phyloP scores from a whole-genome alignment of 2,329 filamentous ascomycete species.

The Venturia asperata region DNA sequence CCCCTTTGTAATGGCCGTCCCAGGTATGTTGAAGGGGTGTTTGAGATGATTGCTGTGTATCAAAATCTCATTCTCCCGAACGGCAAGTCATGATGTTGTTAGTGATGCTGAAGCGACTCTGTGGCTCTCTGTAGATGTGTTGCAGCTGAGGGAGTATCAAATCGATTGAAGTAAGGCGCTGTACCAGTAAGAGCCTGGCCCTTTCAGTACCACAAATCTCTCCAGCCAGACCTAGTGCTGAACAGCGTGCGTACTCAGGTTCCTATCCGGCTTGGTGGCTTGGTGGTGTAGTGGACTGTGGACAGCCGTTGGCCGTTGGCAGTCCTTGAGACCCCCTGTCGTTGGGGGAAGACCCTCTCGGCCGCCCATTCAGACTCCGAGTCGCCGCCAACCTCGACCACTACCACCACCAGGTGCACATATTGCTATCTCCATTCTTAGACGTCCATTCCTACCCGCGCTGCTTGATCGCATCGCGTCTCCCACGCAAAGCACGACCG shows the following conservation, averaged over 20 bases:
- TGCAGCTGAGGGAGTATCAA: neutral
- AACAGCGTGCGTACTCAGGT: neutral
- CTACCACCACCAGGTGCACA: neutral
- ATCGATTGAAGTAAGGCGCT: neutral
- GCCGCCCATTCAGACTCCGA: neutral
- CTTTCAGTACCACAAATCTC: neutral
- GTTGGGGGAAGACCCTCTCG: neutral
- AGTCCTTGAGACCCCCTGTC: neutral
- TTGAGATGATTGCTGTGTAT: too few species aligned
- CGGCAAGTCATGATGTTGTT: neutral
- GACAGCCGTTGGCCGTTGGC: too few species aligned
- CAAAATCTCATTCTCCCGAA: neutral
- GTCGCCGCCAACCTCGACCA: slow-evolving; percentile 5
- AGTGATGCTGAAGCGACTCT: neutral
- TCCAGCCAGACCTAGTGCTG: neutral
- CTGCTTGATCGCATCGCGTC: neutral
- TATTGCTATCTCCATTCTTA: neutral
- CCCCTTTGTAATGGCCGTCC: too few species aligned
- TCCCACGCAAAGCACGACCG: slow-evolving; percentile 2
- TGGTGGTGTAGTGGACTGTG: neutral
- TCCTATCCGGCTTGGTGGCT: neutral
- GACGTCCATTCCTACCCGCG: neutral
- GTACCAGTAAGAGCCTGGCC: neutral
- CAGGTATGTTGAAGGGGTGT: too few species aligned
- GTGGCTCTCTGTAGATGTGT: neutral